Base-by-base conservation (phyloP, 305 asterid genomes). In the Rubia tinctorum region DNA sequence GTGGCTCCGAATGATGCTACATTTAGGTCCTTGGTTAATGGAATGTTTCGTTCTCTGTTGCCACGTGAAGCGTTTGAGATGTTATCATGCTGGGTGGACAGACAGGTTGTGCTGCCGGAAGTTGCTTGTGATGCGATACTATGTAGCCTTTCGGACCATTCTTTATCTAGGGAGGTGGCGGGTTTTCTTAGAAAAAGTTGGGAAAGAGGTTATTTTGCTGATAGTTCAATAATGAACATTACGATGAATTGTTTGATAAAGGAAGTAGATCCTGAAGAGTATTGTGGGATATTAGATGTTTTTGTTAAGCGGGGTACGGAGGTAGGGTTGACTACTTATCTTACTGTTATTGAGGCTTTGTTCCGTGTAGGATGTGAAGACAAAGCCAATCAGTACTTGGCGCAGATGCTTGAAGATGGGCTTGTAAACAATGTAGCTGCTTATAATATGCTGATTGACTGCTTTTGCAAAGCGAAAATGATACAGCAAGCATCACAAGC, bases 1-100 rank as follows among this genome's bases (percentile, higher is more conserved):
- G 85, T 88, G 62, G 82, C 70, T 60, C 97, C 98, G 0, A 92
- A 88, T 83, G 93, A 87, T 69, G 99, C 96, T 56, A 95, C 98
- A 14, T 86, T 86, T 77, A 87, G 99, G 69, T 89, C 99, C 76
- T 80, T 95, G 43, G 80, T 92, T 72, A 87, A 89, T 83, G 99
- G 99, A 58, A 86, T 81, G 73, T 95, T 95, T 83, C 86, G 88
- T 30, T 81, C 82, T 72, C 45, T 85, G 64, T 68, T 88, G 18
- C 86, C 90, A 3, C 22, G 30, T 8, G 81, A 90, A 80, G 96
- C 96, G 18, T 85, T 81, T 82, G 83, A 79, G 37, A 75, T 75
- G 72, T 83, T 94, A 71, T 85, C 44, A 6, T 77, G 80, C 77
- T 95, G 95, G 97, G 76, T 89, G 77, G 83, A 86, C 60, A 82